Evolutionary conservation across 106 monocot species (phyloP).

Genomic region (Iris macrosiphon): DNA sequence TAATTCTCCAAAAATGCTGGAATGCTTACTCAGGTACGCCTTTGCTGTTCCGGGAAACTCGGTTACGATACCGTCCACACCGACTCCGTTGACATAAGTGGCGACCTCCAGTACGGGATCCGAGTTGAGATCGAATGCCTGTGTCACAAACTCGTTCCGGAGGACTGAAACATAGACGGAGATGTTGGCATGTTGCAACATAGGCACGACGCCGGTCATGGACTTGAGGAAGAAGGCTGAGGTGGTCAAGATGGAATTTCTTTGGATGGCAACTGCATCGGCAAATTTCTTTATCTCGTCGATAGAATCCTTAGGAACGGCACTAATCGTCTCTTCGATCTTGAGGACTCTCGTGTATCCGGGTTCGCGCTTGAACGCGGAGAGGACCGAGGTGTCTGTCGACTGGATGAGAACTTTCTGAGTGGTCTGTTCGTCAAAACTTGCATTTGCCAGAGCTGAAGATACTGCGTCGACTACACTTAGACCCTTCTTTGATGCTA

Average conservation of each 20-base stretch:
- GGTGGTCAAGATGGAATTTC: slow-evolving; percentile 35
- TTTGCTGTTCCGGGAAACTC: slow-evolving; percentile 78
- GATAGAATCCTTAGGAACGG: slow-evolving; percentile 34
- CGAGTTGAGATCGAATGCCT: slow-evolving; percentile 81
- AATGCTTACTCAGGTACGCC: slow-evolving; percentile 88
- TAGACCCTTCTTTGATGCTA: slow-evolving; percentile 78
- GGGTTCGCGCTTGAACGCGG: slow-evolving; percentile 45
- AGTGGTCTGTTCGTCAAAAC: slow-evolving; percentile 36
- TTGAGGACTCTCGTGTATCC: slow-evolving; percentile 49
- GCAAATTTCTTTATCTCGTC: slow-evolving; percentile 69
- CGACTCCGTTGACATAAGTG: slow-evolving; percentile 29
- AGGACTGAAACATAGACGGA: slow-evolving; percentile 63
- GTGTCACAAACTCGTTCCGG: slow-evolving; percentile 60
- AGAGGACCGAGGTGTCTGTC: slow-evolving; percentile 73
- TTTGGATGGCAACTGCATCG: slow-evolving; percentile 43
- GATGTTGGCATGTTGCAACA: slow-evolving; percentile 62
- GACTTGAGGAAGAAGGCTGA: slow-evolving; percentile 46
- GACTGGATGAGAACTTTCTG: slow-evolving; percentile 73
- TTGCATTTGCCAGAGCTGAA: slow-evolving; percentile 54
- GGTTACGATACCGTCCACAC: slow-evolving; percentile 66
- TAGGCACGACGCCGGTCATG: slow-evolving; percentile 35
- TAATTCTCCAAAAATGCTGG: no score
- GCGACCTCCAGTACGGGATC: slow-evolving; percentile 74
- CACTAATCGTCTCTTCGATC: slow-evolving; percentile 51
- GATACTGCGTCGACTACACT: slow-evolving; percentile 46